These are phyloP conservation scores for Salix arbutifolia DNA, from an alignment of 345 rosid genomes.

Conservation along the genomic window DNA sequence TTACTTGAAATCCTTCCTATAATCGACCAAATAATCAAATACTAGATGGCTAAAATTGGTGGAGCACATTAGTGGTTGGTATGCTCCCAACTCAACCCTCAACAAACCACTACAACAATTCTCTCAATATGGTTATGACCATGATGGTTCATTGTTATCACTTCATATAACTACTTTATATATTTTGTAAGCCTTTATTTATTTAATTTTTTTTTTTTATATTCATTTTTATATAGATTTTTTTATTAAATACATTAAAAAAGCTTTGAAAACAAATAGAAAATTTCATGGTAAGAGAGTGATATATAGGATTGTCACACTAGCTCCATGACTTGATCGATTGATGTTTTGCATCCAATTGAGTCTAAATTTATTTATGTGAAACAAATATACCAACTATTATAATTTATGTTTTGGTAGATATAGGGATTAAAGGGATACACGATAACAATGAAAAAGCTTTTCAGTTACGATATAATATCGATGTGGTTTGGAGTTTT, in stretches of 20 bases:
- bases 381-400: not conserved
- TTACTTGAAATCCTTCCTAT: too few relatives aligned
- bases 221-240: too few relatives aligned
- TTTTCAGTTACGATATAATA: too few relatives aligned
- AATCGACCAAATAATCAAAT: too few relatives aligned
- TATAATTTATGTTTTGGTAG: too few relatives aligned
- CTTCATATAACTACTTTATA: constrained; percentile 68
- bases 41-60: too few relatives aligned
- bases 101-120: constrained; percentile 62
- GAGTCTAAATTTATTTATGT: not conserved
- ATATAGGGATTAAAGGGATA: too few relatives aligned
- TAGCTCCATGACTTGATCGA: not conserved
- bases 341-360: too few relatives aligned
- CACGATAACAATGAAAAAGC: too few relatives aligned
- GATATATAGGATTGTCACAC: not conserved
- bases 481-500: too few relatives aligned
- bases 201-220: not conserved
- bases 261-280: not conserved
- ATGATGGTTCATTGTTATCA: constrained; percentile 53
- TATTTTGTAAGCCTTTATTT: constrained; percentile 38
- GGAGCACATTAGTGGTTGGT: constrained; percentile 67
- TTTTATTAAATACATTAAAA: not conserved
- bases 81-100: constrained; percentile 58
- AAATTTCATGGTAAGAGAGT: not conserved
- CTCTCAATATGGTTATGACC: constrained; percentile 62